Base-by-base conservation (phyloP, 2,329 filamentous ascomycete species). In the Penicillium sp. region DNA sequence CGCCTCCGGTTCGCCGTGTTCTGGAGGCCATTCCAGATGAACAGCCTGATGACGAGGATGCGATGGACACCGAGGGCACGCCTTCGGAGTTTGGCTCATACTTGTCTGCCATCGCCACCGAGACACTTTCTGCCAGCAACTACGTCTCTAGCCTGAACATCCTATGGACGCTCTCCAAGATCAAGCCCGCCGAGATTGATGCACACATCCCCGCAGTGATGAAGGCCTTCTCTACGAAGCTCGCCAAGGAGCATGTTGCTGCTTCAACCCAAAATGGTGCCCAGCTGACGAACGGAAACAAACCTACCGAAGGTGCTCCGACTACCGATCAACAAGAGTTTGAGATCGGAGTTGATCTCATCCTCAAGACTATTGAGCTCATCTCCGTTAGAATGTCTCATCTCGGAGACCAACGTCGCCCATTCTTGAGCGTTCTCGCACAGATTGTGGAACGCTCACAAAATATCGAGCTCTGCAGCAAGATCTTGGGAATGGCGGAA, bases 361-460 rank as follows among this genome's bases (percentile, higher is more conserved):
- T 97, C 74, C 87, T 97, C 68, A 97, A 97, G 77, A 90, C 92
- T 10, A 92, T 99, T 59, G 92, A 97, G 67, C 87, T 97, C 55
- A 89, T 96, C 22, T 90, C 94, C 1, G 83, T 91, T 61, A 87
- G 94, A 41, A 97, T 99, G 87, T 92, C 94, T 66, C 88, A 88
- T 36, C 82, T 99, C 12, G 91, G 91, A 1, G 94, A 99, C 64
- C 91, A 93, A 69, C 83, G 94, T 41, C 83, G 95, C 43, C 93
- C 94, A 0, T 99, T 97, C 78, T 83, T 99, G 1, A 97, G 92
- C 69, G 93, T 97, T 4, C 80, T 99, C 33, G 94, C 94, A 5
- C 94, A 92, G 17, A 81, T 99, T 22, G 93, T 99, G 3, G 94
- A 99, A 73, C 94, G 96, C 69, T 97, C 94, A 0, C 84, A 90